phyloP scores from a whole-genome alignment of 2,329 filamentous ascomycete species.

The Volutella citrinella region DNA sequence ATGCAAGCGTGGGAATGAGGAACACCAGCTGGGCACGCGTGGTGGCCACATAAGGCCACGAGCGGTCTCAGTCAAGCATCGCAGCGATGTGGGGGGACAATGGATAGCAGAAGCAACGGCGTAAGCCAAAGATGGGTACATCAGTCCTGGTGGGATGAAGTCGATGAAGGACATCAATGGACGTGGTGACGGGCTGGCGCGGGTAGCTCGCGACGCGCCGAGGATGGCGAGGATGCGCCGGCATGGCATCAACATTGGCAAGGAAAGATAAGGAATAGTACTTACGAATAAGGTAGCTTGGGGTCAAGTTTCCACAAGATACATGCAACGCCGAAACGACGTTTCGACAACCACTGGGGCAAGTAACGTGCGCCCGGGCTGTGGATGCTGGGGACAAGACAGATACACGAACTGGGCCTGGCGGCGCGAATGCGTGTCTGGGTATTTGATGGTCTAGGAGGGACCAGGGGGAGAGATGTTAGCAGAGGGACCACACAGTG shows the following conservation, averaged over 20 bases:
- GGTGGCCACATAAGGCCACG: conserved; percentile 24
- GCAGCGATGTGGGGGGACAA: too few relatives aligned
- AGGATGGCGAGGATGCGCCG: conserved; percentile 6
- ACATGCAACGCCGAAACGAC: conserved; percentile 20
- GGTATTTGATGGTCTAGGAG: conserved; percentile 20
- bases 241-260: conserved; percentile 16
- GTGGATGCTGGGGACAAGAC: conserved; percentile 21
- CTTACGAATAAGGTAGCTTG: conserved; percentile 34
- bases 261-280: conserved; percentile 21
- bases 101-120: too few relatives aligned
- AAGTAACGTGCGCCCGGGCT: conserved; percentile 19
- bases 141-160: too few relatives aligned
- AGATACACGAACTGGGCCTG: conserved; percentile 22
- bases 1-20: conserved; percentile 23
- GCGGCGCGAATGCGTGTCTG: conserved; percentile 20
- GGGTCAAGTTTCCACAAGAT: conserved; percentile 24
- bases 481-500: conserved; percentile 12
- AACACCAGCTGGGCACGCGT: conserved; percentile 15
- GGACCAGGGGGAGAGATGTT: conserved; percentile 13
- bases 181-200: conserved; percentile 8
- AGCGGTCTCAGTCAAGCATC: conserved; percentile 12
- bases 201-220: too few relatives aligned
- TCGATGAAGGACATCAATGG: conserved; percentile 3
- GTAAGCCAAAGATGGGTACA: too few relatives aligned
- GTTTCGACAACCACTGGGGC: conserved; percentile 21